Percentiles rank a stretch among this genome's conserved stretches.
phyloP scores from a whole-genome alignment of 106 monocot species.

The Dendrobium officinale region DNA sequence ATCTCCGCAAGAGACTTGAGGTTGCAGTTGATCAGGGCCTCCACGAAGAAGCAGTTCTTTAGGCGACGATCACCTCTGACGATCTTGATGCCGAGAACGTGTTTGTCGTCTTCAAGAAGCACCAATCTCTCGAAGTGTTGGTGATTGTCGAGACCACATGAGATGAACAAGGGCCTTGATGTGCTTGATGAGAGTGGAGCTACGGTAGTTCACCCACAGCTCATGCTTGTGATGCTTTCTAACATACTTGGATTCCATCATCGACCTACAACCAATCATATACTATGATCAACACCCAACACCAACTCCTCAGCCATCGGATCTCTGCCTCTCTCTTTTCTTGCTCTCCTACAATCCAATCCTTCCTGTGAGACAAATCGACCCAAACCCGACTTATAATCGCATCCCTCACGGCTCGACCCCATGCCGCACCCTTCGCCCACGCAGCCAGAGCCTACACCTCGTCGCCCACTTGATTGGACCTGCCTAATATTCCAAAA shows the following conservation, averaged over 20 bases:
- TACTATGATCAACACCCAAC: neutral
- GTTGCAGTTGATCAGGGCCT: conserved; percentile 3
- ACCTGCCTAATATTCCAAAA: no score
- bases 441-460: no score
- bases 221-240: conserved; percentile 34
- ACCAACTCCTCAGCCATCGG: neutral
- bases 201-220: conserved; percentile 31
- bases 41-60: conserved; percentile 10
- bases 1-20: conserved; percentile 2
- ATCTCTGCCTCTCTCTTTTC: neutral
- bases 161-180: conserved; percentile 45
- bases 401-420: no score
- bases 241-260: conserved; percentile 32
- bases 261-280: neutral
- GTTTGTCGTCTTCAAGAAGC: conserved; percentile 37
- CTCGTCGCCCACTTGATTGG: no score
- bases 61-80: conserved; percentile 36
- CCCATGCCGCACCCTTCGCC: no score
- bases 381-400: no score
- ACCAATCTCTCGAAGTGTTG: conserved; percentile 36
- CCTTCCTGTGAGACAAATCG: no score
- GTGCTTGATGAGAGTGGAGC: conserved; percentile 41
- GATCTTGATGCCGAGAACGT: conserved; percentile 30
- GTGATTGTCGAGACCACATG: conserved; percentile 46
- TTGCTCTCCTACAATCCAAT: neutral